phyloP scores from a whole-genome alignment of 805 yeast species.

The Zygoascus tannicola region DNA sequence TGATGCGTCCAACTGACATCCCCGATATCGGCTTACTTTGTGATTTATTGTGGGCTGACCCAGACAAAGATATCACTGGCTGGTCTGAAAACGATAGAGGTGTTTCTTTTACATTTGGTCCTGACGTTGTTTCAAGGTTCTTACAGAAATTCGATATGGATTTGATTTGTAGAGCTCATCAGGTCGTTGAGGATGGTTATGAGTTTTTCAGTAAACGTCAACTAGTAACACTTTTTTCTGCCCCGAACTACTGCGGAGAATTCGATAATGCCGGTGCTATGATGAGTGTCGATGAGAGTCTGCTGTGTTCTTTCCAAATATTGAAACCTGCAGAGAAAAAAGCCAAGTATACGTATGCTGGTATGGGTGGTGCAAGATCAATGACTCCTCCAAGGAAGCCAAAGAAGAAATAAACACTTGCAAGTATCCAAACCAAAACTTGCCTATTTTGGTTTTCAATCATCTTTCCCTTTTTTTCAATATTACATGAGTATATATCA shows the following conservation, averaged over 20 bases:
- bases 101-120: constrained; percentile 58
- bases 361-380: constrained; percentile 36
- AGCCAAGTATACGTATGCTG: constrained; percentile 23
- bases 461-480: no score
- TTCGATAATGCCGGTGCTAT: constrained; percentile 88
- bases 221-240: constrained; percentile 32
- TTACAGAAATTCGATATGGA: constrained; percentile 4
- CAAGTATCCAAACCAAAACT: no score
- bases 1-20: constrained; percentile 64
- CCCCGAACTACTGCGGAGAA: constrained; percentile 9
- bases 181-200: constrained; percentile 66
- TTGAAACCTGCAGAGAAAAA: constrained; percentile 30
- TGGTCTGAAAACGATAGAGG: constrained; percentile 75
- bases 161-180: constrained; percentile 58
- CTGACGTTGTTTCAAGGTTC: constrained; percentile 38
- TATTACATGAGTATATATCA: background rate
- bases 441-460: no score
- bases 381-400: constrained; percentile 71
- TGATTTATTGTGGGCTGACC: constrained; percentile 67
- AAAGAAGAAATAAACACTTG: constrained; percentile 5
- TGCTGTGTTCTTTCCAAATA: constrained; percentile 5
- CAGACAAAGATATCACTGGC: constrained; percentile 60
- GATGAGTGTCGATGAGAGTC: constrained; percentile 56
- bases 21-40: constrained; percentile 63
- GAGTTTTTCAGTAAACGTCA: constrained; percentile 55